phyloP scores from a whole-genome alignment of 164 flowering plant genomes.

The Echeveria elegans region DNA sequence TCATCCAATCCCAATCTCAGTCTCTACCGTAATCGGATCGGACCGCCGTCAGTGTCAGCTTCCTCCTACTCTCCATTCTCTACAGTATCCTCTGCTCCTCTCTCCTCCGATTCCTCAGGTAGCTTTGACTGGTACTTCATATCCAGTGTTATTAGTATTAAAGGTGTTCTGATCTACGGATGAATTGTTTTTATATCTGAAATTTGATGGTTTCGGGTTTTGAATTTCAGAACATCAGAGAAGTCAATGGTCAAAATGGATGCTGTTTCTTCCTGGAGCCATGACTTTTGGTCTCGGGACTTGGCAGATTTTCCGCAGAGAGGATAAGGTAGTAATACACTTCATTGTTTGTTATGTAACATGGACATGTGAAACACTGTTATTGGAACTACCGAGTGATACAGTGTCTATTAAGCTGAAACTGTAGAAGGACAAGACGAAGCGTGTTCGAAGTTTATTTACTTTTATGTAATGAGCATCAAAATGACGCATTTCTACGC shows the following conservation, averaged over 20 bases:
- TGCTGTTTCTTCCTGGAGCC: constrained; percentile 83
- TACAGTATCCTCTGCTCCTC: neutral
- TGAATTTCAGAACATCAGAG: constrained; percentile 22
- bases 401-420: too few relatives aligned
- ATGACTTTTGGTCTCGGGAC: constrained; percentile 89
- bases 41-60: constrained; percentile 5
- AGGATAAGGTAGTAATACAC: constrained; percentile 75
- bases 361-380: too few relatives aligned
- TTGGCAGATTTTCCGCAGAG: constrained; percentile 85
- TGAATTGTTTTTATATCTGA: neutral
- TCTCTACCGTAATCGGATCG: neutral
- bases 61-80: constrained; percentile 7
- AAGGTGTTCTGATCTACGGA: neutral
- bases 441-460: too few relatives aligned
- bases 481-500: too few relatives aligned
- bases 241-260: constrained; percentile 57
- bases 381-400: too few relatives aligned
- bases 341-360: too few relatives aligned
- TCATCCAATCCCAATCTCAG: constrained; percentile 5
- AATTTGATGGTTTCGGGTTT: neutral
- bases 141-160: too few relatives aligned
- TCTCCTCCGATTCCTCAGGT: neutral
- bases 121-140: neutral
- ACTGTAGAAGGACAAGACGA: too few relatives aligned
- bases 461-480: too few relatives aligned